Base-by-base conservation (phyloP, 495 filamentous ascomycete genomes). In the Apiosordaria backusii region DNA sequence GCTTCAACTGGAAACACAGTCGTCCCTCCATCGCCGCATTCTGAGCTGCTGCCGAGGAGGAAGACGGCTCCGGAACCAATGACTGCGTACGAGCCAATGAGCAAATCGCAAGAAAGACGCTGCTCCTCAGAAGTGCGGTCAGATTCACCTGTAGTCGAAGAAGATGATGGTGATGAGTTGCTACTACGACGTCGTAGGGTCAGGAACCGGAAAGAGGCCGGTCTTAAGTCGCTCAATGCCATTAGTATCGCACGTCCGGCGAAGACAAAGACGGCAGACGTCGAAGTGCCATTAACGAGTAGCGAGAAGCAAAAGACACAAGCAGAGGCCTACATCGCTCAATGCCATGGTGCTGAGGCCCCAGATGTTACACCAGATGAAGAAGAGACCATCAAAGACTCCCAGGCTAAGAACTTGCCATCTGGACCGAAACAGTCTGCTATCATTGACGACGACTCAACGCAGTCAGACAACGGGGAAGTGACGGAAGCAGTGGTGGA, bases 181-280 rank as follows among this genome's bases (percentile, higher is more conserved):
- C 63, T 65, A 0, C 50, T 67, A 19, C 67, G 69, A 54, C 50
- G 63, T 13, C 64, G 64, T 45, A 74, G 60, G 60, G 77, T 71
- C 13, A 73, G 60, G 40, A 62, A 65, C 15, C 78, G 69, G 21
- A 74, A 78, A 57, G 72, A 78, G 54, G 77, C 72, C 25, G 81
- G 76, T 0, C 65, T 75, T 23, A 76, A 68, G 57, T 71, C 75
- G 6, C 71, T 83, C 10, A 74, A 70, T 2, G 66, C 70, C 24
- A 78, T 83, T 25, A 77, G 68, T 63, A 62, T 83, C n/a, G 65
- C 73, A 18, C 74, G 65, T n/a, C 63, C 71, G 58, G 21, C 52
- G 9, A 69, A 71, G 24, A 65, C 71, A 26, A 69, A 72, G 6
- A 70, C 72, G 45, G 68, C 79, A 18, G 79, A 80, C 57, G 76